Conservation (phyloP, 768 basidiomycete genomes). For the Boletus patriciae region DNA sequence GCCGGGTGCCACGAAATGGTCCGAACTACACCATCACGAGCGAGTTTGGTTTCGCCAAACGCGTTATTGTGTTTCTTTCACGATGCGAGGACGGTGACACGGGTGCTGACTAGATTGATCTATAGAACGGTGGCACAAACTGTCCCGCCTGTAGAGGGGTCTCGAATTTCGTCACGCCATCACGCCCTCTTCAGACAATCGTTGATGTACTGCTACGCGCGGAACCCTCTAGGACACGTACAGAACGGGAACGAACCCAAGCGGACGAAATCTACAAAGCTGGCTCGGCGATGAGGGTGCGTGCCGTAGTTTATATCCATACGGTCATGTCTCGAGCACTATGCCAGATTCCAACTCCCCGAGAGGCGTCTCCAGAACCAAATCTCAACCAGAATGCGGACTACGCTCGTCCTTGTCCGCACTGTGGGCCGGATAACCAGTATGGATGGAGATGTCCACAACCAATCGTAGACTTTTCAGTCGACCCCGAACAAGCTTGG, state of each 20-base stretch:
- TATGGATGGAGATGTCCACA: conserved; percentile 82
- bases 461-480: conserved; percentile 70
- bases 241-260: conserved; percentile 71
- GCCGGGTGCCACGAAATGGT: conserved; percentile 4
- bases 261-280: conserved; percentile 77
- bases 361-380: conserved; percentile 76
- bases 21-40: not conserved
- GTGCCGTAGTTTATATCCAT: conserved; percentile 19
- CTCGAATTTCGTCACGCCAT: conserved; percentile 69
- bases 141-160: conserved; percentile 78
- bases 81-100: not conserved
- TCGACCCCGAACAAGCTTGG: conserved; percentile 73
- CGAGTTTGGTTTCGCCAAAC: not conserved
- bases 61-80: not conserved
- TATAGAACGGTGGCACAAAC: conserved; percentile 78
- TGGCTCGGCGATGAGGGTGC: conserved; percentile 63
- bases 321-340: not conserved
- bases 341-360: conserved; percentile 67
- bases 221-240: conserved; percentile 65
- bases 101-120: conserved; percentile 15
- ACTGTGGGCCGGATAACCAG: conserved; percentile 66
- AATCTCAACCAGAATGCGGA: conserved; percentile 63
- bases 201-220: conserved; percentile 70
- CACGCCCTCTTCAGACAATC: conserved; percentile 69
- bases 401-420: conserved; percentile 76